phyloP scores from a whole-genome alignment of 441 rosid genomes.

The Melastoma candidum region DNA sequence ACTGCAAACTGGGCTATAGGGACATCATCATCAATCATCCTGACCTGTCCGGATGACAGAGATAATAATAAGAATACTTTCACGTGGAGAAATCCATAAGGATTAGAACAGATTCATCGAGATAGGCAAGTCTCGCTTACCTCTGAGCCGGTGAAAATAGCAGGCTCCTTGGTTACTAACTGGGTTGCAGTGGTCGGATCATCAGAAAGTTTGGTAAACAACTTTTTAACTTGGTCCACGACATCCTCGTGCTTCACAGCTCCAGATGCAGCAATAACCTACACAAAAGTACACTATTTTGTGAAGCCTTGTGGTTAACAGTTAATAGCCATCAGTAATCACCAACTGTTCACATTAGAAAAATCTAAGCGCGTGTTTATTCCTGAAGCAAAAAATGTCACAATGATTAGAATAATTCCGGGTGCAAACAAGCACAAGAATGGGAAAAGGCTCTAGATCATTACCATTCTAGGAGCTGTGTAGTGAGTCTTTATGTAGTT shows the following conservation, averaged over 20 bases:
- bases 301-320: not conserved
- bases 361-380: too few relatives aligned
- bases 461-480: conserved; percentile 99
- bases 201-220: conserved; percentile 69
- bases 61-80: conserved; percentile 2
- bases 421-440: not conserved
- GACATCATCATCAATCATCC: conserved; percentile 82
- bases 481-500: conserved; percentile 86
- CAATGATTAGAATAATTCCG: not conserved
- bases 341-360: not conserved
- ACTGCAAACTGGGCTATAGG: conserved; percentile 98
- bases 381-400: not conserved
- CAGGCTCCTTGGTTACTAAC: conserved; percentile 70
- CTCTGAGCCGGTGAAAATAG: conserved; percentile 94
- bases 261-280: conserved; percentile 95
- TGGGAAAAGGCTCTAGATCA: not conserved
- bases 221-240: conserved; percentile 77
- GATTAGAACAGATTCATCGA: not conserved
- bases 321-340: not conserved
- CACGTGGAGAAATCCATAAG: conserved; percentile 6
- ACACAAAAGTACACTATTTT: conserved; percentile 13
- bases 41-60: conserved; percentile 44
- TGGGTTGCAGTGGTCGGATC: conserved; percentile 86
- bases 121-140: conserved; percentile 26
- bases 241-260: conserved; percentile 97